These are phyloP conservation scores for Phytophthora fragariae DNA, from an alignment of 352 stramenopile species.

Conservation along the genomic window DNA sequence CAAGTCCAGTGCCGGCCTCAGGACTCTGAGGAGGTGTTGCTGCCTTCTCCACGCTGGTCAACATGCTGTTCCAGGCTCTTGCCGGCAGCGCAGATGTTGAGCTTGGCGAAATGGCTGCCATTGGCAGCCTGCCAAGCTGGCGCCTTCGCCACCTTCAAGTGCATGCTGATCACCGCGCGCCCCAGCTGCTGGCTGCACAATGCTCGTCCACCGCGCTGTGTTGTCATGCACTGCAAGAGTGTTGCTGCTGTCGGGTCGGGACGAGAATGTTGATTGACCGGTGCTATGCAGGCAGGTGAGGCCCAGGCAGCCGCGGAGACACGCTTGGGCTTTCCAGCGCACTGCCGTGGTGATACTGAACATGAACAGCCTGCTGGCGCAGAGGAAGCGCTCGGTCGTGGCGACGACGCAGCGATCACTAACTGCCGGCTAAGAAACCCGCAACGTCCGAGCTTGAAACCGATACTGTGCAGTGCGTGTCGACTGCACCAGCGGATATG, in stretches of 20 bases:
- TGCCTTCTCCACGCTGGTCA: neutral
- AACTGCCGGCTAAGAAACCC: too few species aligned
- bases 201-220: conserved; percentile 13
- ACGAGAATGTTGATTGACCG: conserved; percentile 19
- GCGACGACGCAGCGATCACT: conserved; percentile 16
- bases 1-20: neutral
- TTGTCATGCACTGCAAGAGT: neutral
- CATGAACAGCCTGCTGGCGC: conserved; percentile 18
- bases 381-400: conserved; percentile 21
- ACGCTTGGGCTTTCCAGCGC: conserved; percentile 10
- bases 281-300: neutral
- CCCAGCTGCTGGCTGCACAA: conserved; percentile 29
- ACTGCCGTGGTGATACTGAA: neutral
- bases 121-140: conserved; percentile 3
- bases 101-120: conserved; percentile 2
- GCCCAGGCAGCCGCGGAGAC: too few species aligned
- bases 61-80: too few species aligned
- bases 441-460: neutral
- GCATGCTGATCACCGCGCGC: conserved; percentile 29
- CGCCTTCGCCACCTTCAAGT: conserved; percentile 20
- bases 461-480: neutral
- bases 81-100: neutral
- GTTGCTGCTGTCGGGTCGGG: neutral
- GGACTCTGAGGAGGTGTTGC: too few species aligned
- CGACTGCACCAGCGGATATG: neutral